Evolutionary conservation across 73 alveolate species (phyloP).

Genomic region (Uronychia binucleata): DNA sequence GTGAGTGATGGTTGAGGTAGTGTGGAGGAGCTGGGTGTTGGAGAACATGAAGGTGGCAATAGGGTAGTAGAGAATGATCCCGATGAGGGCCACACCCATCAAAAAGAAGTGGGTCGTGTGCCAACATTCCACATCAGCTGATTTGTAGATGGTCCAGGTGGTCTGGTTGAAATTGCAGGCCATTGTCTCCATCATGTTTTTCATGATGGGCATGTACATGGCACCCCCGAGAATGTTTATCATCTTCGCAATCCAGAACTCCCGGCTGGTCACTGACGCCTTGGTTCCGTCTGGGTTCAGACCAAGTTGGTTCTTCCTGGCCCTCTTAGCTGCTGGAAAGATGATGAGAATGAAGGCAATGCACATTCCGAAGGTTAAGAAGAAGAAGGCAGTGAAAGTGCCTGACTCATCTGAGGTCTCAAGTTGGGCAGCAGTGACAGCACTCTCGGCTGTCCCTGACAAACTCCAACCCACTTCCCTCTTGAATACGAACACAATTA

Average conservation of each 20-base stretch:
- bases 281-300: slow-evolving; percentile 9
- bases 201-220: slow-evolving; percentile 3
- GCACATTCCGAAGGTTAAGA: not conserved
- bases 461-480: slow-evolving; percentile 17
- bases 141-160: slow-evolving; percentile 13
- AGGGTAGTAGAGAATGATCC: slow-evolving; percentile 52
- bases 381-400: not conserved
- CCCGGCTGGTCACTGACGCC: not conserved
- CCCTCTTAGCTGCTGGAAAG: slow-evolving; percentile 36
- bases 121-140: slow-evolving; percentile 3
- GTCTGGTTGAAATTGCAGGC: slow-evolving; percentile 12
- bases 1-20: no score
- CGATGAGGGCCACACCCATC: slow-evolving; percentile 21
- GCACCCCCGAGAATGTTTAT: slow-evolving; percentile 29
- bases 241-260: slow-evolving; percentile 18
- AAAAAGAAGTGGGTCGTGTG: slow-evolving; percentile 9
- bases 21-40: slow-evolving; percentile 40
- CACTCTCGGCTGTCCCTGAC: slow-evolving; percentile 1
- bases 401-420: not conserved
- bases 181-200: slow-evolving; percentile 5
- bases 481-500: slow-evolving; percentile 11
- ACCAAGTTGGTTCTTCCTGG: slow-evolving; percentile 18
- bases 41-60: slow-evolving; percentile 59
- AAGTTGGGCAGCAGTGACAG: not conserved
- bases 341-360: slow-evolving; percentile 2